These are phyloP conservation scores for Malania oleifera DNA, from an alignment of 164 flowering plant species.

Conservation along the genomic window DNA sequence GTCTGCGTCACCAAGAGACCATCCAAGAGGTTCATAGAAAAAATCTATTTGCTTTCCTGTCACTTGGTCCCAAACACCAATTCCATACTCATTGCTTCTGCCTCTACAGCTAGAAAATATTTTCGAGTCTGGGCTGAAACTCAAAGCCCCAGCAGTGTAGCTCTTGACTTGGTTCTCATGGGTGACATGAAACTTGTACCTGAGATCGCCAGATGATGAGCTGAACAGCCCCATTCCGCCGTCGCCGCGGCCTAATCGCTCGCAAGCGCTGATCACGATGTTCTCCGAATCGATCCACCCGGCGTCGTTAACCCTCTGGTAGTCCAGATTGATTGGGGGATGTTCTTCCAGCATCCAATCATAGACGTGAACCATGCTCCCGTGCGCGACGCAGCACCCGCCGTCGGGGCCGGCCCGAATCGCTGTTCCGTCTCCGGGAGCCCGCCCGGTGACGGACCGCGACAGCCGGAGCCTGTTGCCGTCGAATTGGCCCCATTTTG, in stretches of 20 bases:
- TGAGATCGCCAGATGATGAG: conserved; percentile 53
- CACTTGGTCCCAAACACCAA: conserved; percentile 82
- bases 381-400: conserved; percentile 86
- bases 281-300: conserved; percentile 54
- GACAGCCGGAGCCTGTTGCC: conserved; percentile 53
- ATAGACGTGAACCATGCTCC: conserved; percentile 78
- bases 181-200: conserved; percentile 53
- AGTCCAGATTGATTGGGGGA: conserved; percentile 62
- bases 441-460: conserved; percentile 49
- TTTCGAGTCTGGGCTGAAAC: conserved; percentile 39
- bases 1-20: conserved; percentile 88
- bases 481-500: conserved; percentile 80
- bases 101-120: conserved; percentile 81
- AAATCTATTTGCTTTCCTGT: conserved; percentile 83
- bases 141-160: conserved; percentile 73
- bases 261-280: conserved; percentile 58
- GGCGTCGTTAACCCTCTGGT: conserved; percentile 75
- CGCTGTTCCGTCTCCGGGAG: conserved; percentile 84
- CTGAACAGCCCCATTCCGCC: conserved; percentile 84
- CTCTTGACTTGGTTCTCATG: conserved; percentile 70
- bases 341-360: conserved; percentile 85
- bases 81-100: conserved; percentile 81
- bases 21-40: conserved; percentile 69
- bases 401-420: conserved; percentile 84
- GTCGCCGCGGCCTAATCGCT: conserved; percentile 54